Conservation (phyloP, 345 rosid genomes). For the Luvunga scandens region DNA sequence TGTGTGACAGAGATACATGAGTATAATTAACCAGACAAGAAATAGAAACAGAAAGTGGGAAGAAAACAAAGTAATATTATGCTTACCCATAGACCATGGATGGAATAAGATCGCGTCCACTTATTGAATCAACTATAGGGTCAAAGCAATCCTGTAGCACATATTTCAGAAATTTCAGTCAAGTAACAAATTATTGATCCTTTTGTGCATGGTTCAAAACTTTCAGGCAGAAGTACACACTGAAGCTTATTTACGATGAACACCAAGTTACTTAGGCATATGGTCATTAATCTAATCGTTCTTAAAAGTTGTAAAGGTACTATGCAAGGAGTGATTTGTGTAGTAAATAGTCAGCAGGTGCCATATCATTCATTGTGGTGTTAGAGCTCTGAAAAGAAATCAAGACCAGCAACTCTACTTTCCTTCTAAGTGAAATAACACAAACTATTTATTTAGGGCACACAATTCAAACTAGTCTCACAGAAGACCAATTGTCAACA, state of each 20-base stretch:
- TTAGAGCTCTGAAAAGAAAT: not conserved
- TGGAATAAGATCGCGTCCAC: slow-evolving; percentile 81
- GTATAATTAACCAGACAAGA: slow-evolving; percentile 9
- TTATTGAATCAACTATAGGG: slow-evolving; percentile 77
- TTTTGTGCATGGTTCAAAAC: not conserved
- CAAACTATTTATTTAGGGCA: not conserved
- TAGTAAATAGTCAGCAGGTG: not conserved
- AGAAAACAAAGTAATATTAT: not conserved
- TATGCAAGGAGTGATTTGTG: not conserved
- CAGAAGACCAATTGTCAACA: not conserved
- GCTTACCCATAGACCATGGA: slow-evolving; percentile 92
- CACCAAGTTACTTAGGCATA: not conserved
- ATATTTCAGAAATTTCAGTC: not conserved
- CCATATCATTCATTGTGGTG: not conserved
- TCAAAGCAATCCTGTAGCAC: slow-evolving; percentile 73
- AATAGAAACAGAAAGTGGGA: not conserved
- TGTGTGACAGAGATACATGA: not conserved
- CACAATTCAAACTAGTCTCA: too few species aligned
- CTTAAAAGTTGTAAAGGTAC: not conserved
- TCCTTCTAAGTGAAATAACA: not conserved
- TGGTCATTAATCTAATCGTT: not conserved
- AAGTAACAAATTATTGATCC: not conserved
- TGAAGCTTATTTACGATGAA: not conserved
- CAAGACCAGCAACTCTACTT: not conserved
- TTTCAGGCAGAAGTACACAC: not conserved